Evolutionary conservation across 2,329 filamentous ascomycete species (phyloP).

Genomic region (Aspergillus fischeri): DNA sequence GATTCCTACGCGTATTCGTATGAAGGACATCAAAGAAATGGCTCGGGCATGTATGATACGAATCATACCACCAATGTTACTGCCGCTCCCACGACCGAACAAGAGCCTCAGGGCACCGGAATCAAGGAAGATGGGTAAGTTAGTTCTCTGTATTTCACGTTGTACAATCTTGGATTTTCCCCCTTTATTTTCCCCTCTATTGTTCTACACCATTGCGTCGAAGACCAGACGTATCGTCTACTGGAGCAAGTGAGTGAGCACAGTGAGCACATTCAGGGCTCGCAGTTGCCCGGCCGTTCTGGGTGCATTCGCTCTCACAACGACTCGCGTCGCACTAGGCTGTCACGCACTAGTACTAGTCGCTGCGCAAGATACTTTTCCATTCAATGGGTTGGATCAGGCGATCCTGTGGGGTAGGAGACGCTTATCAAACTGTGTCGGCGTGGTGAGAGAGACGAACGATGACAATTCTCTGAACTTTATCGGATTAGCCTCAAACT

Average conservation of each 20-base stretch:
- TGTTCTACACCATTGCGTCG: neutral
- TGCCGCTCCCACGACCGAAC: constrained; percentile 22
- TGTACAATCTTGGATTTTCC: constrained; percentile 12
- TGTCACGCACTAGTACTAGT: constrained; percentile 10
- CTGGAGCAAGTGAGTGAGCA: neutral
- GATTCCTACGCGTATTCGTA: constrained; percentile 19
- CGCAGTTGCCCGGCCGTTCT: neutral
- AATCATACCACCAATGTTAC: constrained; percentile 15
- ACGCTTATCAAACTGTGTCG: neutral
- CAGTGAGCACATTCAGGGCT: neutral
- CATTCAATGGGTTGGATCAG: constrained; percentile 6
- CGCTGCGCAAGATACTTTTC: constrained; percentile 2
- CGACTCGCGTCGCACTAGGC: neutral
- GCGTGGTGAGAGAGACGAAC: neutral
- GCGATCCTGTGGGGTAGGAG: constrained; percentile 5
- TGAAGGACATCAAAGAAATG: constrained; percentile 23
- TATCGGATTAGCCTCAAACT: constrained; percentile 9
- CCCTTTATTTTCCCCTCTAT: constrained; percentile 13
- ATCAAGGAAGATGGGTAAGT: constrained; percentile 94
- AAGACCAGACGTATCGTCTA: neutral
- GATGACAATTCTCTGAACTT: constrained; percentile 8
- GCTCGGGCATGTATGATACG: constrained; percentile 22
- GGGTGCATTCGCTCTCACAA: neutral
- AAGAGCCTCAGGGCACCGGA: constrained; percentile 38
- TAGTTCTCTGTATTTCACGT: constrained; percentile 22